Base-by-base conservation (phyloP, 306 rosid species). In the Cotoneaster glaucophyllus region DNA sequence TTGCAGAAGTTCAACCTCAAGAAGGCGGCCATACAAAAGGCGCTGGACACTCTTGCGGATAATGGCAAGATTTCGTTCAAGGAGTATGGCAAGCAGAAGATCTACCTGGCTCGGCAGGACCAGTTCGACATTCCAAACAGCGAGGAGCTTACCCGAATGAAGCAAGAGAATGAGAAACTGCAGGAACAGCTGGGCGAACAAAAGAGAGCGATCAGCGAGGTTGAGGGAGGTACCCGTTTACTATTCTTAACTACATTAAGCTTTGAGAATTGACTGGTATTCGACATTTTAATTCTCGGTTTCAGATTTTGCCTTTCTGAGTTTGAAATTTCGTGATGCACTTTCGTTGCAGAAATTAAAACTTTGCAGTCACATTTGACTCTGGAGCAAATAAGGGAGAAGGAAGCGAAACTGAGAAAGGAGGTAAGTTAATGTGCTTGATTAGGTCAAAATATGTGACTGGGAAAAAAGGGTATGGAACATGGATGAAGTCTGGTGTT, bases 71-170 rank as follows among this genome's bases (percentile, higher is more conserved):
- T 95, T 84, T 92, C 92, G 3, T 95, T 92, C 79, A 95, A 95
- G 87, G 99, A 95, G 83, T 90, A 90, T 68, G 99, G 99, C 15
- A 95, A 95, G 86, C 99, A 95, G 92, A 95, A 90, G 91, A 86
- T 95, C 74, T 95, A 95, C 77, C 53, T 95, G 17, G 93, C 97
- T 56, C 88, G 92, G 57, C 97, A 95, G 81, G 97, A 95, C 83
- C 93, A 86, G 61, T 90, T 95, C 48, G 77, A 86, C 25, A 87
- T 95, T 80, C 97, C 91, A 2, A 87, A 86, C 67, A 84, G 58
- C 28, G 97, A 95, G 43, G 99, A 90, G 86, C 96, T 95, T 57
- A 85, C 65, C 84, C 84, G 86, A 83, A 90, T 92, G 99, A 95
- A 90, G 88, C 93, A 95, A 44, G 87, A 84, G 17, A 92, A 86